A percentile compares a stretch with the other conserved stretches of the same genome.
Conservation (phyloP, 768 basidiomycete species). For the Vishniacozyma victoriae region DNA sequence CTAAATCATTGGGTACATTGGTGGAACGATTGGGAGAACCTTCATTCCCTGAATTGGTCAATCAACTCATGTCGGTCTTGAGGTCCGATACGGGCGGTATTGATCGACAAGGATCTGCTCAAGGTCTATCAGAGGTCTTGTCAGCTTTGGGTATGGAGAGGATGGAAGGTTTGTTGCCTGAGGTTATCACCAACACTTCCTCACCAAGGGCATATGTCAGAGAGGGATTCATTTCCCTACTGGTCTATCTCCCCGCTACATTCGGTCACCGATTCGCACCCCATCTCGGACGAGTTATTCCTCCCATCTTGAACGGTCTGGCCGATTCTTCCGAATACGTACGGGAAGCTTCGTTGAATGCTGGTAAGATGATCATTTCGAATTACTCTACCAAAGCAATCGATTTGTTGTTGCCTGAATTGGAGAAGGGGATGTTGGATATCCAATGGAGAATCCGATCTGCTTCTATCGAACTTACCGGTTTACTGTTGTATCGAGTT, state of each 20-base stretch:
- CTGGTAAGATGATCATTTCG: conserved; percentile 95
- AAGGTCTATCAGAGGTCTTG: conserved; percentile 90
- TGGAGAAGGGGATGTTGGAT: conserved; percentile 93
- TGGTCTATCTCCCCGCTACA: conserved; percentile 90
- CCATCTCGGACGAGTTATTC: conserved; percentile 87
- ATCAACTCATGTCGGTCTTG: conserved; percentile 75
- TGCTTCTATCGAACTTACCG: conserved; percentile 89
- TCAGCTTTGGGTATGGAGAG: conserved; percentile 97
- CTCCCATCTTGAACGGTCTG: conserved; percentile 83
- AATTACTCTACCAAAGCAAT: conserved; percentile 90
- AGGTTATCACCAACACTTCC: conserved; percentile 84
- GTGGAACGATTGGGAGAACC: conserved; percentile 90
- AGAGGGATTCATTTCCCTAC: conserved; percentile 96
- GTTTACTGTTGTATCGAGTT: conserved; percentile 91
- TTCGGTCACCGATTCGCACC: conserved; percentile 96
- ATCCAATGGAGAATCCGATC: conserved; percentile 90
- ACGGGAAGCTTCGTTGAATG: conserved; percentile 93
- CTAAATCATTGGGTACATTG: conserved; percentile 91
- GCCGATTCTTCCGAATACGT: conserved; percentile 93
- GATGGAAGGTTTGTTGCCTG: conserved; percentile 82
- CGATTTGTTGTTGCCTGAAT: conserved; percentile 85
- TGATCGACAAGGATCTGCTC: conserved; percentile 95
- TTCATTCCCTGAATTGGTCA: conserved; percentile 92
- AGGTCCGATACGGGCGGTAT: conserved; percentile 91
- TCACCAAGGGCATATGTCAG: conserved; percentile 84